A percentile compares a stretch with the other conserved stretches of the same genome.
Conservation (phyloP, 2,329 filamentous ascomycete genomes). For the Thelonectria blattea region DNA sequence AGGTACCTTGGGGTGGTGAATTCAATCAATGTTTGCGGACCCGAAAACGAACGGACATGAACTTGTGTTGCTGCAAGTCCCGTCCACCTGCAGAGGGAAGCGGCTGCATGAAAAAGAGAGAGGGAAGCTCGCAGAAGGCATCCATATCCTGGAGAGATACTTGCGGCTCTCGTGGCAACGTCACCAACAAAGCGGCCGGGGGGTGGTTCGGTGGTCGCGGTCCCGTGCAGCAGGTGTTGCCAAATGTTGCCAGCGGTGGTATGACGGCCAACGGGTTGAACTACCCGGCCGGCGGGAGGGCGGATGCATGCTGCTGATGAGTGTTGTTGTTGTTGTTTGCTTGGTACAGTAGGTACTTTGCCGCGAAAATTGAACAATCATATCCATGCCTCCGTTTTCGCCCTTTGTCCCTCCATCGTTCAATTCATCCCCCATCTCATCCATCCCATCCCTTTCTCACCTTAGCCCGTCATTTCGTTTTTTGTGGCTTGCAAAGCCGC, state of each 20-base stretch:
- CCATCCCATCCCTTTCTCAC: not conserved
- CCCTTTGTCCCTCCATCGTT: constrained; percentile 4
- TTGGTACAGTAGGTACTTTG: constrained; percentile 19
- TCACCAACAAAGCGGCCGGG: constrained; percentile 25
- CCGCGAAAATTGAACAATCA: too few species aligned
- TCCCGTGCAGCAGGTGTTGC: constrained; percentile 29
- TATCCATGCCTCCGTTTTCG: not conserved
- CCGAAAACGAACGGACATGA: constrained; percentile 13
- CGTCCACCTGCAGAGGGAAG: not conserved
- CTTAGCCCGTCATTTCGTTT: not conserved
- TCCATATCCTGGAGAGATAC: not conserved
- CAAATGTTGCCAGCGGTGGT: constrained; percentile 4
- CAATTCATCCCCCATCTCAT: too few species aligned
- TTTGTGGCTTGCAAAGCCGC: not conserved
- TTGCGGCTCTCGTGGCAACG: constrained; percentile 25
- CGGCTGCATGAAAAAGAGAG: not conserved
- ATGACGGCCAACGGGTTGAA: not conserved
- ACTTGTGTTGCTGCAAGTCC: not conserved
- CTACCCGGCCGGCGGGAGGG: not conserved
- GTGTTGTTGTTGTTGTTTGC: constrained; percentile 25
- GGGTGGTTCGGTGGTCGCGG: constrained; percentile 21
- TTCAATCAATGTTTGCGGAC: constrained; percentile 1
- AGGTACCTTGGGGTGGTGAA: not conserved
- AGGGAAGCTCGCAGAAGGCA: too few species aligned
- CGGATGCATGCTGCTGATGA: constrained; percentile 13